These are phyloP conservation scores for Cryomyces antarcticus DNA, from an alignment of 495 filamentous ascomycete species.

Conservation along the genomic window DNA sequence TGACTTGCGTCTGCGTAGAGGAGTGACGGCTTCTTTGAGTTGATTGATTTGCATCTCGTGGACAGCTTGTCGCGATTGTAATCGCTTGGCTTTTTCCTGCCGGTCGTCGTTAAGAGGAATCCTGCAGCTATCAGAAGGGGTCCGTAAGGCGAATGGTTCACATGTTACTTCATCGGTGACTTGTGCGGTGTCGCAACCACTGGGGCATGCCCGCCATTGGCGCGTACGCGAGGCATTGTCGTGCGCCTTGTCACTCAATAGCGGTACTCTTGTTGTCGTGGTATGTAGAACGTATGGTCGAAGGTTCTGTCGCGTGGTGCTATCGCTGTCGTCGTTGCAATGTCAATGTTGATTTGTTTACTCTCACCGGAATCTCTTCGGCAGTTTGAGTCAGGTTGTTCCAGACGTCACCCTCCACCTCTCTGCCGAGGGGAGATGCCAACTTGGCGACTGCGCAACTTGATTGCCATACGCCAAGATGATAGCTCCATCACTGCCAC, in stretches of 20 bases:
- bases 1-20: slow-evolving; percentile 48
- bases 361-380: neutral
- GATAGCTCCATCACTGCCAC: too few species aligned
- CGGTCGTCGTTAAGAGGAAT: slow-evolving; percentile 94
- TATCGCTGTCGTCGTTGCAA: too few species aligned
- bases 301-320: too few species aligned
- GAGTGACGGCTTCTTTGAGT: slow-evolving; percentile 77
- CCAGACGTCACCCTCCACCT: neutral
- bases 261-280: too few species aligned
- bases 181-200: slow-evolving; percentile 14
- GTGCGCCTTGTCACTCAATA: too few species aligned
- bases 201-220: slow-evolving; percentile 4
- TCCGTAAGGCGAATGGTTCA: neutral
- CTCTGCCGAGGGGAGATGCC: too few species aligned
- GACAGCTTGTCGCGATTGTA: slow-evolving; percentile 70
- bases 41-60: slow-evolving; percentile 85
- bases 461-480: too few species aligned
- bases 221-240: slow-evolving; percentile 12
- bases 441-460: too few species aligned
- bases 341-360: too few species aligned
- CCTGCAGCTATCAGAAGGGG: slow-evolving; percentile 6
- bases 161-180: slow-evolving; percentile 4
- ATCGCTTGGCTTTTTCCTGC: slow-evolving; percentile 71
- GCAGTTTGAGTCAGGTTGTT: neutral
- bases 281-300: too few species aligned